Conservation (phyloP, 2,329 filamentous ascomycete genomes). For the Colletotrichum orbiculare region DNA sequence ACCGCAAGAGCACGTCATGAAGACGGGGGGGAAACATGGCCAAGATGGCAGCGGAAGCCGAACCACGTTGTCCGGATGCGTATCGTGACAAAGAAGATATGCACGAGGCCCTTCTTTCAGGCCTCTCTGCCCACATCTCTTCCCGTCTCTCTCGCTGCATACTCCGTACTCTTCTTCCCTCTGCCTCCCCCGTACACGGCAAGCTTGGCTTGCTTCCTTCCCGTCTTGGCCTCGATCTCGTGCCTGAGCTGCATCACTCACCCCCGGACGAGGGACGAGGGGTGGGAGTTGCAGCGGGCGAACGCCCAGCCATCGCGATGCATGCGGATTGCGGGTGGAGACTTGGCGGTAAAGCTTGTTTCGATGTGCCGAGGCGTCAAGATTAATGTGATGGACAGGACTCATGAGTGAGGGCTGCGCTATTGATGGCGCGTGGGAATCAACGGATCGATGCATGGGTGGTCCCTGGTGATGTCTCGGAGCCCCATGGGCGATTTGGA, state of each 20-base stretch:
- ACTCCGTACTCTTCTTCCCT: background rate
- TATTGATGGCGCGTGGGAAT: too few species aligned
- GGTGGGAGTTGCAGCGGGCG: conserved; percentile 6
- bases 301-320: conserved; percentile 4
- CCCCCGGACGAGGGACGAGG: conserved; percentile 28
- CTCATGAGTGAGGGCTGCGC: too few species aligned
- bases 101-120: background rate
- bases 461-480: conserved; percentile 14
- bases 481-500: conserved; percentile 17
- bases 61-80: conserved; percentile 12
- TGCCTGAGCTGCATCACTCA: conserved; percentile 2
- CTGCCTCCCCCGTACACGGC: background rate
- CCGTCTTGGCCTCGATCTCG: conserved; percentile 34
- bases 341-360: conserved; percentile 37
- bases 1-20: conserved; percentile 32
- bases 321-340: conserved; percentile 30
- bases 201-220: conserved; percentile 11
- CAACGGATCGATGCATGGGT: conserved; percentile 4
- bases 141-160: background rate
- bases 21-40: conserved; percentile 5
- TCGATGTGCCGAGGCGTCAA: conserved; percentile 30
- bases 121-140: too few species aligned
- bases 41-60: conserved; percentile 30
- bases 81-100: conserved; percentile 20
- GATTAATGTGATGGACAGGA: background rate